Evolutionary conservation across 2,329 filamentous ascomycete species (phyloP).

Genomic region (Xylariaceae sp.): DNA sequence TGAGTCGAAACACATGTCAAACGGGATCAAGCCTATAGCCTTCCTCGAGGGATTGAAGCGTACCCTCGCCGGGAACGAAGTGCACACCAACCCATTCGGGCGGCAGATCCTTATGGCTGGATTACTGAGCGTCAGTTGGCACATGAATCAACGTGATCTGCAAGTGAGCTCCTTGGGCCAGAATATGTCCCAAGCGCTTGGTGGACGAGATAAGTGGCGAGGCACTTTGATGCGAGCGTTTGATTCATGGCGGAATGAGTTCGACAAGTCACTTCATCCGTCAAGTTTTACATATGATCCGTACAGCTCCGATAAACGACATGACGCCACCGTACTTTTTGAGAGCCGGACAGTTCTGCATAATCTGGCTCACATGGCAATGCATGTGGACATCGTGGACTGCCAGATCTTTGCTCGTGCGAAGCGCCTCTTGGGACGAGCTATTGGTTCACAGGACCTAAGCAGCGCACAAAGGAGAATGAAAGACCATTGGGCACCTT

Average conservation of each 20-base stretch:
- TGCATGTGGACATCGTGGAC: constrained; percentile 96
- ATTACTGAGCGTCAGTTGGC: constrained; percentile 88
- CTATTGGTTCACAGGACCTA: constrained; percentile 77
- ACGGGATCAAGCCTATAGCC: constrained; percentile 76
- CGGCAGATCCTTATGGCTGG: constrained; percentile 92
- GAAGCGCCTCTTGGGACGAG: constrained; percentile 75
- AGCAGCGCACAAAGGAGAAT: constrained; percentile 74
- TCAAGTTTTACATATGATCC: constrained; percentile 49
- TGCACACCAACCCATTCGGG: constrained; percentile 89
- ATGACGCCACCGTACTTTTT: constrained; percentile 62
- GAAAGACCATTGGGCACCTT: constrained; percentile 84
- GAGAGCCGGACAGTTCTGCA: constrained; percentile 87
- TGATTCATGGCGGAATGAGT: constrained; percentile 89
- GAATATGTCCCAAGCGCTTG: constrained; percentile 69
- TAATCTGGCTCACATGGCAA: constrained; percentile 93
- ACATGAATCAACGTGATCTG: constrained; percentile 93
- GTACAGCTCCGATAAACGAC: constrained; percentile 57
- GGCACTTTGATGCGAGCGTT: constrained; percentile 80
- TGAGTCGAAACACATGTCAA: constrained; percentile 72
- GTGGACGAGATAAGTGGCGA: constrained; percentile 87
- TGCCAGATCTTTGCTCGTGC: constrained; percentile 93
- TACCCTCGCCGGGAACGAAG: constrained; percentile 77
- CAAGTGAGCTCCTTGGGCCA: constrained; percentile 79
- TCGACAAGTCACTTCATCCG: constrained; percentile 72
- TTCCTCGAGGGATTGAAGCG: constrained; percentile 90